phyloP scores from a whole-genome alignment of 129 eudicot genomes.

The Logfia minima region DNA sequence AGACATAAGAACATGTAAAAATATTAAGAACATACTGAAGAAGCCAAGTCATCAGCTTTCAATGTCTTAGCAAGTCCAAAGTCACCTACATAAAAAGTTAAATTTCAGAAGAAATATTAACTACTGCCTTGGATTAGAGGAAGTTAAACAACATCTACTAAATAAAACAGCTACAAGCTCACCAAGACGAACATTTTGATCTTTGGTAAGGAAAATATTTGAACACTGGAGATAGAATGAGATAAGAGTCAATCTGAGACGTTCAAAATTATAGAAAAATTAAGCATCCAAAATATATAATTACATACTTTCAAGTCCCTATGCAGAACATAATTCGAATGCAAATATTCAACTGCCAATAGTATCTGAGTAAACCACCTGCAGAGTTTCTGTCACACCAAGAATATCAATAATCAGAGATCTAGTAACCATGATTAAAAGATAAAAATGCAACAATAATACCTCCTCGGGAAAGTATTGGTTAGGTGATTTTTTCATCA shows the following conservation, averaged over 20 bases:
- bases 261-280: background rate
- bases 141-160: constrained; percentile 5
- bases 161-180: constrained; percentile 32
- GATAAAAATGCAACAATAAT: constrained; percentile 14
- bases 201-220: constrained; percentile 94
- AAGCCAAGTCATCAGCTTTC: constrained; percentile 98
- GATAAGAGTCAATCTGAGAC: constrained; percentile 18
- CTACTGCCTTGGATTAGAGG: background rate
- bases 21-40: constrained; percentile 63
- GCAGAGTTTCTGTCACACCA: constrained; percentile 64
- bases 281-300: constrained; percentile 22
- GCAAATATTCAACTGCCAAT: constrained; percentile 93
- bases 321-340: constrained; percentile 89
- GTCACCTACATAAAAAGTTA: constrained; percentile 58
- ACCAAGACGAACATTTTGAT: constrained; percentile 97
- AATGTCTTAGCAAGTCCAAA: constrained; percentile 98
- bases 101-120: background rate
- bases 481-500: constrained; percentile 83
- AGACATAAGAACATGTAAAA: constrained; percentile 11
- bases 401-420: constrained; percentile 17
- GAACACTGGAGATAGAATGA: constrained; percentile 68
- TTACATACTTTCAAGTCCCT: constrained; percentile 86
- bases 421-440: constrained; percentile 1
- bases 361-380: constrained; percentile 94
- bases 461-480: constrained; percentile 94